Conservation (phyloP, 2,329 filamentous ascomycete species). For the Lecanosticta acicola region DNA sequence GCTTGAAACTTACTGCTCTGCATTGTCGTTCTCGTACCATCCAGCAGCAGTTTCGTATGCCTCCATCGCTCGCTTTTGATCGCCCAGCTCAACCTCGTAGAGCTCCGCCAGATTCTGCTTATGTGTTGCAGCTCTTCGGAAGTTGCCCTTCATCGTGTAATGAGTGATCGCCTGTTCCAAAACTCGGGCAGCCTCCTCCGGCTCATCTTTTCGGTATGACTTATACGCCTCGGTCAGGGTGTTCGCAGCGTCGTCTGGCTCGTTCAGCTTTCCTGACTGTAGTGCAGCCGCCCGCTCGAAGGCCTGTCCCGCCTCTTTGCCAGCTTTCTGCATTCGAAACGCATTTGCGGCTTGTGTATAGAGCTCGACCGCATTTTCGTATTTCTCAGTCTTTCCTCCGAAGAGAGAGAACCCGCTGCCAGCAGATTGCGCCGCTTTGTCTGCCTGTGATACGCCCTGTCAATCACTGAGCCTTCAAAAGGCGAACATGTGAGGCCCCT, state of each 20-base stretch:
- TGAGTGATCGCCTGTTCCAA: conserved; percentile 74
- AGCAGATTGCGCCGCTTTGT: conserved; percentile 72
- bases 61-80: conserved; percentile 71
- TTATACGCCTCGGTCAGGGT: conserved; percentile 88
- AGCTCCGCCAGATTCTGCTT: conserved; percentile 85
- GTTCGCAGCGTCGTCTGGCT: conserved; percentile 89
- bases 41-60: conserved; percentile 79
- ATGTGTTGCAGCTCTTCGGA: conserved; percentile 81
- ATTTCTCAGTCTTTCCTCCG: conserved; percentile 79
- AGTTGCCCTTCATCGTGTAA: conserved; percentile 85
- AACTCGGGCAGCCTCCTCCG: conserved; percentile 74
- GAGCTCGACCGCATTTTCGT: conserved; percentile 79
- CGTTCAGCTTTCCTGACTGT: conserved; percentile 74
- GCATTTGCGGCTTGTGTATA: conserved; percentile 87
- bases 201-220: conserved; percentile 80
- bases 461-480: conserved; percentile 14
- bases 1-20: conserved; percentile 67
- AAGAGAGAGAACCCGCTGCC: conserved; percentile 83
- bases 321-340: conserved; percentile 80
- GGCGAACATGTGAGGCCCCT: conserved; percentile 3
- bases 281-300: conserved; percentile 81
- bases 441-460: conserved; percentile 56
- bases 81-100: conserved; percentile 74
- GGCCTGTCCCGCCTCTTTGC: conserved; percentile 76
- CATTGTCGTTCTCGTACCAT: conserved; percentile 86